These are phyloP conservation scores for Eudorina sp. DNA, from an alignment of 139 green algal species.

Conservation along the genomic window DNA sequence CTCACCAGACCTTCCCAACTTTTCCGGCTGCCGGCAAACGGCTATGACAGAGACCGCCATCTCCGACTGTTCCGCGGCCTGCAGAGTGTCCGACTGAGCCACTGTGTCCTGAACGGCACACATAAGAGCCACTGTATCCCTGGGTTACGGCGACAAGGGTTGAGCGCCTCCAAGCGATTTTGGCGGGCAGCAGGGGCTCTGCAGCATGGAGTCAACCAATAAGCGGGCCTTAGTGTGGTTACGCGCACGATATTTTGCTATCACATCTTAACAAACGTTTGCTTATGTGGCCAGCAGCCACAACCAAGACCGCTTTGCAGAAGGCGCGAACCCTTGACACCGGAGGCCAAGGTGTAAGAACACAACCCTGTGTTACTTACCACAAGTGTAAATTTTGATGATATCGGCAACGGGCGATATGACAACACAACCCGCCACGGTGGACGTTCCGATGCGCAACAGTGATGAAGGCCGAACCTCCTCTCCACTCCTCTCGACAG, in stretches of 20 bases:
- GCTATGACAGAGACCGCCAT: constrained; percentile 8
- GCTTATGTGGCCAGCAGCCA: too few species aligned
- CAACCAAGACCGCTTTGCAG: neutral
- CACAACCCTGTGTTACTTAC: neutral
- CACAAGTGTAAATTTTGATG: neutral
- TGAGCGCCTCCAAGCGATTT: neutral
- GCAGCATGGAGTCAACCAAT: constrained; percentile 6
- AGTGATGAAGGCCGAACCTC: neutral
- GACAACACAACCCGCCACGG: neutral
- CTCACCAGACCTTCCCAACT: neutral
- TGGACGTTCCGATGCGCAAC: neutral
- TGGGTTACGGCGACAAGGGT: neutral
- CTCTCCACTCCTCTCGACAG: neutral
- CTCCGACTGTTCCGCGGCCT: constrained; percentile 5
- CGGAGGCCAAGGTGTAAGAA: neutral
- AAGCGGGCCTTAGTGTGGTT: neutral
- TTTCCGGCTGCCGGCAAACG: neutral
- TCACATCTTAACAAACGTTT: too few species aligned
- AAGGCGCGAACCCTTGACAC: constrained; percentile 34
- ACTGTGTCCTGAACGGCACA: constrained; percentile 21
- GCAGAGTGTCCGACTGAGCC: neutral
- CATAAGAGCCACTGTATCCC: too few species aligned
- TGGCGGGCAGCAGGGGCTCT: neutral
- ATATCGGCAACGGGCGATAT: neutral
- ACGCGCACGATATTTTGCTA: too few species aligned